These are phyloP conservation scores for Piloderma croceum DNA, from an alignment of 768 basidiomycete genomes.

Conservation along the genomic window DNA sequence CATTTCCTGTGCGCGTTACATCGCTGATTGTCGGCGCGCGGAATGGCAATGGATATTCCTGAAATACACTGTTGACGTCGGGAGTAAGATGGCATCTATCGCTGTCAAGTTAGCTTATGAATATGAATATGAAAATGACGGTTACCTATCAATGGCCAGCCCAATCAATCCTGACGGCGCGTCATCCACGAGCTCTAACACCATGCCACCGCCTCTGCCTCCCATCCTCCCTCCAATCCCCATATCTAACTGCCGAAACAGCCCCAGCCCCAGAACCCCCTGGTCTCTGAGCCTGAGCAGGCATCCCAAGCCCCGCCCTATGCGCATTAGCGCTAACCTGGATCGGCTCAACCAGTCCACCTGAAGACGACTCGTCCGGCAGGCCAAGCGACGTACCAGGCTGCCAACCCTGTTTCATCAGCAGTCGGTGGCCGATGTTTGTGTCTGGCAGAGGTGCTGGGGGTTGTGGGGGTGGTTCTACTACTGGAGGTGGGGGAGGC, in stretches of 20 bases:
- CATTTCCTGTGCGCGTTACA: no score
- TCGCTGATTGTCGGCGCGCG: no score
- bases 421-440: slow-evolving; percentile 64
- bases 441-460: slow-evolving; percentile 45
- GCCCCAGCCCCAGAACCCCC: no score
- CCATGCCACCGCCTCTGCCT: slow-evolving; percentile 38
- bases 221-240: slow-evolving; percentile 36
- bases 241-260: no score
- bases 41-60: no score
- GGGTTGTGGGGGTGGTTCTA: slow-evolving; percentile 36
- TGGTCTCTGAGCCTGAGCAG: slow-evolving; percentile 16
- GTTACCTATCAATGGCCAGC: no score
- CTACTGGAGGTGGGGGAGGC: slow-evolving; percentile 18
- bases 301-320: slow-evolving; percentile 54
- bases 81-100: no score
- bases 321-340: slow-evolving; percentile 37
- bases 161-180: no score
- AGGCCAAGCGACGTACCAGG: slow-evolving; percentile 56
- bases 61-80: no score
- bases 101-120: no score
- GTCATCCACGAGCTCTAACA: no score
- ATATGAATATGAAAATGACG: no score
- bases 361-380: slow-evolving; percentile 22
- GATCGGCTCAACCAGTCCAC: slow-evolving; percentile 53
- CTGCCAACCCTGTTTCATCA: slow-evolving; percentile 73